Percentiles rank a stretch among this genome's conserved stretches.
Evolutionary conservation across 768 basidiomycete genomes (phyloP).

Genomic region (Kwoniella heveanensis): DNA sequence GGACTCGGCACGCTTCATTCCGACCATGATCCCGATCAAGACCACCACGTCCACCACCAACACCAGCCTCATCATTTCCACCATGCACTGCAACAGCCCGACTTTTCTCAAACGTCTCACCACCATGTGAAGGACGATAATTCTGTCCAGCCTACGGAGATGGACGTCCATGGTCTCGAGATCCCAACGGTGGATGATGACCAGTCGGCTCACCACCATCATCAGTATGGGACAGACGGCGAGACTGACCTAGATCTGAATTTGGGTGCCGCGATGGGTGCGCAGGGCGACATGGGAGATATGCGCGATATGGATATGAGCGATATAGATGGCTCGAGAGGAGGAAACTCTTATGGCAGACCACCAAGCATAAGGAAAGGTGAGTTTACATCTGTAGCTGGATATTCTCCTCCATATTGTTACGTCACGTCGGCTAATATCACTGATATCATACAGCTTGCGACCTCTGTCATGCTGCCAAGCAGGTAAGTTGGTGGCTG

Average conservation of each 20-base stretch:
- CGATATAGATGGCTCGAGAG: constrained; percentile 14
- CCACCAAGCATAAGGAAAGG: constrained; percentile 52
- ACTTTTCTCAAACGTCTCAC: constrained; percentile 32
- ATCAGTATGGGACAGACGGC: constrained; percentile 18
- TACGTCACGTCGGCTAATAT: background rate
- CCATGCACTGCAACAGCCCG: constrained; percentile 40
- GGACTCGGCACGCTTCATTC: constrained; percentile 16
- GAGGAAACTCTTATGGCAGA: constrained; percentile 26
- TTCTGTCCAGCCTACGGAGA: constrained; percentile 3
- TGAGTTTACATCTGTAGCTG: constrained; percentile 12
- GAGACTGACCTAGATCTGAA: constrained; percentile 35
- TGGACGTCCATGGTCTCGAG: constrained; percentile 37
- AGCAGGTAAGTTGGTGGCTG: constrained; percentile 40
- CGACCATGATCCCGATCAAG: background rate
- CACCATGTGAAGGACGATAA: constrained; percentile 16
- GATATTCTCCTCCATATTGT: background rate
- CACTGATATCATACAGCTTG: constrained; percentile 29
- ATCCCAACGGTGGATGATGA: constrained; percentile 34
- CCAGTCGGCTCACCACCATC: constrained; percentile 9
- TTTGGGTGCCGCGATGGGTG: constrained; percentile 25
- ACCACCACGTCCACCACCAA: constrained; percentile 14
- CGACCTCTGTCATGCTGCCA: constrained; percentile 51
- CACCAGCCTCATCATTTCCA: constrained; percentile 29
- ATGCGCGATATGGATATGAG: constrained; percentile 11
- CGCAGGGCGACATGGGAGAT: constrained; percentile 19